Base-by-base conservation (phyloP, 257 asterid genomes). In the Rauvolfia tetraphylla region DNA sequence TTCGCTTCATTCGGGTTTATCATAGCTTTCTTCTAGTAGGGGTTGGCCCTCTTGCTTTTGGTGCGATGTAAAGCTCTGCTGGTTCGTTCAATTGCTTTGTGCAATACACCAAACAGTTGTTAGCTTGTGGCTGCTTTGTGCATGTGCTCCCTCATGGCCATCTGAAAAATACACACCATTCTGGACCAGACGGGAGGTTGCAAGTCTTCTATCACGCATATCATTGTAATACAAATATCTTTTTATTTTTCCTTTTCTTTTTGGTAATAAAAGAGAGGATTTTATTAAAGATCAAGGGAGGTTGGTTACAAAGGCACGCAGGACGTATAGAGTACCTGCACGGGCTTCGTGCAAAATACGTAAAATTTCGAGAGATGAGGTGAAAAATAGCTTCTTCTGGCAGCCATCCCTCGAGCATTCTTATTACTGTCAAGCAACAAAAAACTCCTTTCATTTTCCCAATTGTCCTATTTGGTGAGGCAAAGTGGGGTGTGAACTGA, bases 61-160 rank as follows among this genome's bases (percentile, higher is more conserved):
- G 71, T 73, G 38, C 2, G 63, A 20, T 73, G 18, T 27, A 53
- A 79, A 29, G 78, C 46, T 39, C 69, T n/a, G 29, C 51, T 36
- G 29, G 13, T 12, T 27, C 12, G 62, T 69, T 13, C 20, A 63
- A 61, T 53, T 63, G 41, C 42, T 76, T 76, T 69, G 34, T 41
- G 51, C 49, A 56, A 41, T 74, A 44, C 72, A 75, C 62, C 71
- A 44, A 61, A 61, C 62, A 44, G 62, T 20, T 14, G 78, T 8
- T 44, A 56, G 68, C 31, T 44, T 75, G 78, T 58, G 76, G 36
- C 44, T 68, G 72, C 76, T 74, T 68, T 74, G 57, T 79, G 72
- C 79, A 75, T 68, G 76, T 74, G 79, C 74, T 58, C 72, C 57
- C 72, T 49, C 56, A 72, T 72, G 67, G 49, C 36, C 73, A 23